Percentiles rank a stretch among this genome's conserved stretches.
Evolutionary conservation across 75 land plant genomes (phyloP).

Genomic region (Ceratopteris richardii): DNA sequence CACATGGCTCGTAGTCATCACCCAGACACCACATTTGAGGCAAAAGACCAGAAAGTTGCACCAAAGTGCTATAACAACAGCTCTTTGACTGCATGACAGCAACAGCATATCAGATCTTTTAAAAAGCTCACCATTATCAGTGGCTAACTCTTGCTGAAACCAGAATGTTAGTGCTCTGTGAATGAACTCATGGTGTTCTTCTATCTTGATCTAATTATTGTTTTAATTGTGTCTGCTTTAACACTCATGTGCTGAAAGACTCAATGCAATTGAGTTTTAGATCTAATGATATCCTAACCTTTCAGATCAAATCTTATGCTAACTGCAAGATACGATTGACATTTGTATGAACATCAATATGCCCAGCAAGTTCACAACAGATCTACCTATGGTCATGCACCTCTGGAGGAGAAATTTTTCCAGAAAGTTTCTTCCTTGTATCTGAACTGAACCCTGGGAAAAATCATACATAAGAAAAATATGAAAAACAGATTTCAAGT

Average conservation of each 20-base stretch:
- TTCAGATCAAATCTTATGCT: too few species aligned
- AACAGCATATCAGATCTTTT: neutral
- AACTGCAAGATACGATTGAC: too few species aligned
- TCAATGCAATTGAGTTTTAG: neutral
- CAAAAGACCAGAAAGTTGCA: slow-evolving; percentile 92
- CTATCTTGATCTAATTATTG: neutral
- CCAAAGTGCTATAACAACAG: slow-evolving; percentile 85
- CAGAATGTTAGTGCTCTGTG: neutral
- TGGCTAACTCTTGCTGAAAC: neutral
- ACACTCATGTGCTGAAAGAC: neutral
- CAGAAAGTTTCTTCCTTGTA: neutral
- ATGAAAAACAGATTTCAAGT: too few species aligned
- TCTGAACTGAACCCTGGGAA: too few species aligned
- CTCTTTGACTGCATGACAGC: slow-evolving; percentile 54
- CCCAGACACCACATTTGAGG: slow-evolving; percentile 89
- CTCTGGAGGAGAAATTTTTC: neutral
- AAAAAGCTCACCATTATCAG: neutral
- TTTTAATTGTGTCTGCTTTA: neutral
- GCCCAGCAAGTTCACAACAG: too few species aligned
- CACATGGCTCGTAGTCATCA: slow-evolving; percentile 86
- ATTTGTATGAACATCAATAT: too few species aligned
- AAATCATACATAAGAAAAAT: too few species aligned
- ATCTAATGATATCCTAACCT: neutral
- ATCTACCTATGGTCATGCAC: slow-evolving; percentile 8
- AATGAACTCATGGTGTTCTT: too few species aligned